A percentile compares a stretch with the other conserved stretches of the same genome.
phyloP scores from a whole-genome alignment of 2,329 filamentous ascomycete species.

The Talaromyces sp. region DNA sequence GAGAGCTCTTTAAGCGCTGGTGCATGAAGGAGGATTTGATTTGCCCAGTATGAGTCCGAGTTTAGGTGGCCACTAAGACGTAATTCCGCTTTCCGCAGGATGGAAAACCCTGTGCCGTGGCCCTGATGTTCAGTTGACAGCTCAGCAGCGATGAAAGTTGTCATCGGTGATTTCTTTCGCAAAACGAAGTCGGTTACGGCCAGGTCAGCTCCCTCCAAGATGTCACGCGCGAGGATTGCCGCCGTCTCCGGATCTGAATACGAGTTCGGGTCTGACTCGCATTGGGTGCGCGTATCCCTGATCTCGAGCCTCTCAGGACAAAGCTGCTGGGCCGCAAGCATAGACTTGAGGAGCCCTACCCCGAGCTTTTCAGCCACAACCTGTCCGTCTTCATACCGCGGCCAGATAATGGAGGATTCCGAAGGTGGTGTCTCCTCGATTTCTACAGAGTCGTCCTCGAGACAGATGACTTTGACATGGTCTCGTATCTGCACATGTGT shows the following conservation, averaged over 20 bases:
- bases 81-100: neutral
- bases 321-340: slow-evolving; percentile 1
- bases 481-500: slow-evolving; percentile 2
- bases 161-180: neutral
- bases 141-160: neutral
- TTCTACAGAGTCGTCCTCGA: neutral
- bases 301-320: neutral
- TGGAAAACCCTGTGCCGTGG: neutral
- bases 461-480: neutral
- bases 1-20: slow-evolving; percentile 2
- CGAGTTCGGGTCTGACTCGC: too few relatives aligned
- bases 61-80: neutral
- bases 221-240: neutral
- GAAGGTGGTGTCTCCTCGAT: slow-evolving; percentile 1
- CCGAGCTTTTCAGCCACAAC: neutral
- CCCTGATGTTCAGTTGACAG: neutral
- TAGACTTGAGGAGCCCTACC: slow-evolving; percentile 1
- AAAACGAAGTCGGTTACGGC: neutral
- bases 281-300: neutral
- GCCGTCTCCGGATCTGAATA: neutral
- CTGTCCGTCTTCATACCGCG: slow-evolving; percentile 5
- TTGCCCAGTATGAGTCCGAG: neutral
- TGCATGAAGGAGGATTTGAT: slow-evolving; percentile 1
- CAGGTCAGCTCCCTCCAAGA: neutral
- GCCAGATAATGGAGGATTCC: slow-evolving; percentile 1